Evolutionary conservation across 371 early-diverging fungal species (phyloP).

Genomic region (Rhizopus stolonifer): DNA sequence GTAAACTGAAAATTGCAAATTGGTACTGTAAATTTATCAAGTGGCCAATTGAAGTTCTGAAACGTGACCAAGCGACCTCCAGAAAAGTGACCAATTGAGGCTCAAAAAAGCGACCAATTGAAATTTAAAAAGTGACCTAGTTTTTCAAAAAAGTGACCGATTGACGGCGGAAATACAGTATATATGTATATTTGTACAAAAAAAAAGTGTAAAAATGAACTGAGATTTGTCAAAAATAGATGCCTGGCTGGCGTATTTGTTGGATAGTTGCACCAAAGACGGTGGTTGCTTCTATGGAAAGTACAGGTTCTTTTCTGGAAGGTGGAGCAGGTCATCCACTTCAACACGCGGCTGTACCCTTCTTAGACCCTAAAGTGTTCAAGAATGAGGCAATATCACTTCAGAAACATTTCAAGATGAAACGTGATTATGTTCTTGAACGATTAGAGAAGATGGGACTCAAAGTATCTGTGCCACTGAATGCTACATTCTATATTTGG

Average conservation of each 20-base stretch:
- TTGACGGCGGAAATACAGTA: too few relatives aligned
- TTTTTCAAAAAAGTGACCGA: too few relatives aligned
- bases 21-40: not conserved
- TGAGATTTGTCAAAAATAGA: conserved; percentile 17
- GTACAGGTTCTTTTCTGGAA: conserved; percentile 51
- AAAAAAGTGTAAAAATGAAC: too few relatives aligned
- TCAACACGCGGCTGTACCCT: conserved; percentile 47
- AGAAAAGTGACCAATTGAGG: too few relatives aligned
- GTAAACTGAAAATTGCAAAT: conserved; percentile 6
- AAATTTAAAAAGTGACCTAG: too few relatives aligned
- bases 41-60: too few relatives aligned
- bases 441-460: conserved; percentile 38
- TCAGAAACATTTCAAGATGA: conserved; percentile 45
- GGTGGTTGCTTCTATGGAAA: conserved; percentile 48
- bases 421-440: conserved; percentile 46
- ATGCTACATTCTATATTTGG: conserved; percentile 57
- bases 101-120: too few relatives aligned
- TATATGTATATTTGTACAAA: too few relatives aligned
- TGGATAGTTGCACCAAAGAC: conserved; percentile 55
- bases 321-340: conserved; percentile 56
- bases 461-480: conserved; percentile 36
- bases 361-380: conserved; percentile 41
- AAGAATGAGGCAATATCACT: conserved; percentile 41
- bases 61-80: too few relatives aligned
- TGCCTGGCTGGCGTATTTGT: conserved; percentile 58